Evolutionary conservation across 257 asterid genomes (phyloP).

Genomic region (Leptodermis oblonga): DNA sequence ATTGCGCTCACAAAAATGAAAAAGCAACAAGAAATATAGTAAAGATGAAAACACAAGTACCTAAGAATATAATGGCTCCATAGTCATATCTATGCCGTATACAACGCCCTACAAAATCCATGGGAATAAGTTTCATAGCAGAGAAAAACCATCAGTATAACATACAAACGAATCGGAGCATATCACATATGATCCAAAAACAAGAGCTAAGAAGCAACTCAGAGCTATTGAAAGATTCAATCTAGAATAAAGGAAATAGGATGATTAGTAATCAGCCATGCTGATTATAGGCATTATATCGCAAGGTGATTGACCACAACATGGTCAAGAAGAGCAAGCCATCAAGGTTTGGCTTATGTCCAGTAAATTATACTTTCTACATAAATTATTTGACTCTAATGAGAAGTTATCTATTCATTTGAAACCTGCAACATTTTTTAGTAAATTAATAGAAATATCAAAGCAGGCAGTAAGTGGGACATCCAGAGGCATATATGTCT

Average conservation of each 20-base stretch:
- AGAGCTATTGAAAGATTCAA: neutral
- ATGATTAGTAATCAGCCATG: neutral
- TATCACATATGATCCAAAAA: neutral
- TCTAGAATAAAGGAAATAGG: neutral
- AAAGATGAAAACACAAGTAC: slow-evolving; percentile 35
- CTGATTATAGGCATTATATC: neutral
- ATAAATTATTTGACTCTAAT: neutral
- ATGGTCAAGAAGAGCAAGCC: neutral
- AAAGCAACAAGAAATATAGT: neutral
- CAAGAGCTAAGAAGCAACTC: neutral
- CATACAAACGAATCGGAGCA: neutral
- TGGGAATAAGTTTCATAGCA: slow-evolving; percentile 14
- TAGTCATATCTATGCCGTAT: slow-evolving; percentile 89
- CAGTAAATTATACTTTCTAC: neutral
- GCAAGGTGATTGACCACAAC: neutral
- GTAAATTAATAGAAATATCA: neutral
- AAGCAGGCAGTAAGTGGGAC: neutral
- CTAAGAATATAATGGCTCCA: slow-evolving; percentile 93
- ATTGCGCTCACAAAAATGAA: neutral
- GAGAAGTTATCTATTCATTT: neutral
- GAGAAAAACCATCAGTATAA: neutral
- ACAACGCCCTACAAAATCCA: slow-evolving; percentile 76
- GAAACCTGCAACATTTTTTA: neutral
- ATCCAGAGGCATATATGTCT: neutral
- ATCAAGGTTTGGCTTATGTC: neutral